Conservation (phyloP, 2,329 filamentous ascomycete genomes). For the Phyllosticta citribraziliensis region DNA sequence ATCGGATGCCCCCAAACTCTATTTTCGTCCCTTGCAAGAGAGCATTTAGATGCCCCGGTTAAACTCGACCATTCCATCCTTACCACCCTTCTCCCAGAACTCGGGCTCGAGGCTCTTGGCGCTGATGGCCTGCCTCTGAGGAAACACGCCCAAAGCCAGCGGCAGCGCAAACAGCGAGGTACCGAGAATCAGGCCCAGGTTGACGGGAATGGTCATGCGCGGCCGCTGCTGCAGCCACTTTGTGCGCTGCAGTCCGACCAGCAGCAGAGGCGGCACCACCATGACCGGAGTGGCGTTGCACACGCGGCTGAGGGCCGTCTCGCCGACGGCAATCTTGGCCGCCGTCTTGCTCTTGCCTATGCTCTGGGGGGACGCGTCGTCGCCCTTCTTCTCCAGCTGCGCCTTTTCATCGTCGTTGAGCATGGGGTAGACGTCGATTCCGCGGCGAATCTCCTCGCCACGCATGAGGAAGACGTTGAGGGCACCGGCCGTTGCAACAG, state of each 20-base stretch:
- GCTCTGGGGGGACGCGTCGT: conserved; percentile 49
- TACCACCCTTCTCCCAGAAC: conserved; percentile 73
- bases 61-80: conserved; percentile 81
- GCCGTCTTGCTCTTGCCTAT: conserved; percentile 83
- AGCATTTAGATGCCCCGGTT: conserved; percentile 71
- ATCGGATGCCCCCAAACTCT: background rate
- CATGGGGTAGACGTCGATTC: conserved; percentile 86
- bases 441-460: conserved; percentile 83
- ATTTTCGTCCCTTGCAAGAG: too few relatives aligned
- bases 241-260: conserved; percentile 75
- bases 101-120: conserved; percentile 71
- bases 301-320: conserved; percentile 85
- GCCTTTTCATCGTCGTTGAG: conserved; percentile 60
- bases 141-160: conserved; percentile 82
- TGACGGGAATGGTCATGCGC: conserved; percentile 67
- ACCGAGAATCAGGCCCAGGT: conserved; percentile 74
- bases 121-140: conserved; percentile 74
- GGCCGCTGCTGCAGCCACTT: conserved; percentile 74
- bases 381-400: conserved; percentile 53
- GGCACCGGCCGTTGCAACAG: conserved; percentile 81
- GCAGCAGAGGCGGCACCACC: conserved; percentile 80
- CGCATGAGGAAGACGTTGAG: conserved; percentile 98
- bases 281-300: conserved; percentile 95
- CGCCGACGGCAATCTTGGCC: conserved; percentile 78
- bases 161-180: conserved; percentile 86